phyloP scores from a whole-genome alignment of 192 early-diverging fungal species.

The Borealophlyctis nickersoniae region DNA sequence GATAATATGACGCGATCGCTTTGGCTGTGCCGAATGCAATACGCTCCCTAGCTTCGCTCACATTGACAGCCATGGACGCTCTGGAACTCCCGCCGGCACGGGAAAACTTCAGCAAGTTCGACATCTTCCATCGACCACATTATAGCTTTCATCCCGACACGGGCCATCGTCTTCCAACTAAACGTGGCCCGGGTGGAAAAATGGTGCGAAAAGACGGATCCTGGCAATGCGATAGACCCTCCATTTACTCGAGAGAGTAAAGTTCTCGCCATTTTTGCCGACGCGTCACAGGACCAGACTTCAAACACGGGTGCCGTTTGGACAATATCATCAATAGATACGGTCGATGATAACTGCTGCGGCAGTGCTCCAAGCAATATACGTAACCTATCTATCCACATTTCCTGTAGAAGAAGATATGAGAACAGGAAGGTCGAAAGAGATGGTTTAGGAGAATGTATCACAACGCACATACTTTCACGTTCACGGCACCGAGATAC shows the following conservation, averaged over 20 bases:
- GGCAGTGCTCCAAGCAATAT: too few relatives aligned
- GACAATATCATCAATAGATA: too few relatives aligned
- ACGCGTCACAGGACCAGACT: slow-evolving; percentile 12
- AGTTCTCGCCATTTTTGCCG: slow-evolving; percentile 9
- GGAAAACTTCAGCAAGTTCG: slow-evolving; percentile 7
- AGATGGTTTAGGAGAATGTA: too few relatives aligned
- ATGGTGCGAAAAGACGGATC: slow-evolving; percentile 7
- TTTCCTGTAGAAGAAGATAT: too few relatives aligned
- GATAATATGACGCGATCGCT: slow-evolving; percentile 14
- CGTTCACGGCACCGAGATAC: too few relatives aligned
- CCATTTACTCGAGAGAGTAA: slow-evolving; percentile 13
- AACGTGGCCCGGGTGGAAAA: slow-evolving; percentile 18
- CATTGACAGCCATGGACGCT: slow-evolving; percentile 7
- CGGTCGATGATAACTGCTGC: too few relatives aligned
- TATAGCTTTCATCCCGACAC: too few relatives aligned
- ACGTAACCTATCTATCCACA: too few relatives aligned
- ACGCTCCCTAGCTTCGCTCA: slow-evolving; percentile 9
- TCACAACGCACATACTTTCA: too few relatives aligned
- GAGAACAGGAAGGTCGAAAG: too few relatives aligned
- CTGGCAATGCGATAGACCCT: background rate
- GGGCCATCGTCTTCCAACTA: slow-evolving; percentile 3
- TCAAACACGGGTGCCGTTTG: slow-evolving; percentile 14
- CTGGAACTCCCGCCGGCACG: slow-evolving; percentile 2
- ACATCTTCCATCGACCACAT: too few relatives aligned
- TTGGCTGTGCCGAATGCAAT: slow-evolving; percentile 5